phyloP scores from a whole-genome alignment of 345 rosid genomes.

The Lumnitzera littorea region DNA sequence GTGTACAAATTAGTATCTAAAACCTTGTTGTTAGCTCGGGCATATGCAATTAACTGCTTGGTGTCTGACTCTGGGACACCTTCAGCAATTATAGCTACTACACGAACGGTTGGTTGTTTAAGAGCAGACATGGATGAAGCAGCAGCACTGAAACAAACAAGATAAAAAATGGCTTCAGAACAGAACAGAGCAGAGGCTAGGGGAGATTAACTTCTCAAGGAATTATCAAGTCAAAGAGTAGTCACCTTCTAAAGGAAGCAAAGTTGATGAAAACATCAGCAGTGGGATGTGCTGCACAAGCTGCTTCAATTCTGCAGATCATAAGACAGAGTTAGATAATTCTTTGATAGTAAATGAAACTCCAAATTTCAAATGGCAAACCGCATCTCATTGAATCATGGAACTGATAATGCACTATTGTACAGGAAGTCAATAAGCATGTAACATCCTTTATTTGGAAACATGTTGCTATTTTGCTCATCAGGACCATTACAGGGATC shows the following conservation, averaged over 20 bases:
- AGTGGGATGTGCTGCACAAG: constrained; percentile 86
- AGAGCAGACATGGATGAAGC: constrained; percentile 96
- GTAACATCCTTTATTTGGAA: too few species aligned
- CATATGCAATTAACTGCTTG: constrained; percentile 84
- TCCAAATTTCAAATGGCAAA: too few species aligned
- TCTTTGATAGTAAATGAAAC: too few species aligned
- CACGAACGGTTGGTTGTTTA: constrained; percentile 89
- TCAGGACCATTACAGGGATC: too few species aligned
- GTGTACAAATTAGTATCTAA: too few species aligned
- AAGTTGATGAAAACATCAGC: constrained; percentile 97
- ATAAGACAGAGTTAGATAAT: constrained; percentile 1
- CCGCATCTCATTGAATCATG: too few species aligned
- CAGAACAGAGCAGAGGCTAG: neutral
- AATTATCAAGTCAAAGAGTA: neutral
- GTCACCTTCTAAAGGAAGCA: constrained; percentile 85
- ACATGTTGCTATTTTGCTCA: too few species aligned
- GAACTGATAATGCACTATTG: too few species aligned
- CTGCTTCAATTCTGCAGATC: constrained; percentile 79
- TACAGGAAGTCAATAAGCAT: too few species aligned
- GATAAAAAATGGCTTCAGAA: neutral
- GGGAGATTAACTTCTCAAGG: constrained; percentile 7
- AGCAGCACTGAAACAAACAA: constrained; percentile 66
- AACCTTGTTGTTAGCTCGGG: constrained; percentile 93
- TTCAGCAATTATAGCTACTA: constrained; percentile 95
- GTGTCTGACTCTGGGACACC: constrained; percentile 98